phyloP scores from a whole-genome alignment of 108 stramenopile species.

The Hondaea fermentalgiana region DNA sequence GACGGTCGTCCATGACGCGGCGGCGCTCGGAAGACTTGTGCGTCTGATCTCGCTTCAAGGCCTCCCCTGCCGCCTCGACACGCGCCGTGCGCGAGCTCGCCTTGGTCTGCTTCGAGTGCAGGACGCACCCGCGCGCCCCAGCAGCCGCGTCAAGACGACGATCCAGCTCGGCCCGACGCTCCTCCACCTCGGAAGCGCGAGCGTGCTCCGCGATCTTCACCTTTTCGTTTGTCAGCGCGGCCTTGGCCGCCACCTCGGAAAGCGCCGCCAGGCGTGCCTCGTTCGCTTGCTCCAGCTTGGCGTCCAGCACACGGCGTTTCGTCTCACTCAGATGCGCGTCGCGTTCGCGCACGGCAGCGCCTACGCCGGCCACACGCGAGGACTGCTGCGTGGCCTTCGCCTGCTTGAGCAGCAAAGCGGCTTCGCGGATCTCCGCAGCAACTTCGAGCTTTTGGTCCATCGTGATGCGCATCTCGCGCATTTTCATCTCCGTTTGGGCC shows the following conservation, averaged over 20 bases:
- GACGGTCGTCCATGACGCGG: not conserved
- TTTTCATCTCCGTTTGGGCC: not conserved
- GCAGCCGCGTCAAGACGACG: not conserved
- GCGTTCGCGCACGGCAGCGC: not conserved
- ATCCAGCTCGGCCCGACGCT: not conserved
- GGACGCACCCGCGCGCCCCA: not conserved
- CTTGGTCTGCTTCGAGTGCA: slow-evolving; percentile 7
- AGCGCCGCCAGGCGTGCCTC: not conserved
- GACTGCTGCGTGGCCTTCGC: not conserved
- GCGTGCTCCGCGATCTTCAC: not conserved
- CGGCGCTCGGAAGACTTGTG: not conserved
- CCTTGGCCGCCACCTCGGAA: not conserved
- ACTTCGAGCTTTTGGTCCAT: slow-evolving; percentile 10
- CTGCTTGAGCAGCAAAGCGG: not conserved
- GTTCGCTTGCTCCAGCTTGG: not conserved
- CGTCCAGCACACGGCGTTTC: not conserved
- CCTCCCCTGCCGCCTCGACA: not conserved
- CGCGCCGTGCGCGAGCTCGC: not conserved
- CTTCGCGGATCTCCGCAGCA: not conserved
- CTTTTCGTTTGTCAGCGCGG: not conserved
- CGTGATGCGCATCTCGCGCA: not conserved
- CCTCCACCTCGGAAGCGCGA: not conserved
- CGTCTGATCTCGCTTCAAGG: not conserved
- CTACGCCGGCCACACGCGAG: not conserved
- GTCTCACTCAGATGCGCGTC: not conserved